Evolutionary conservation across 257 asterid genomes (phyloP).

Genomic region (Solanum tacnaense): DNA sequence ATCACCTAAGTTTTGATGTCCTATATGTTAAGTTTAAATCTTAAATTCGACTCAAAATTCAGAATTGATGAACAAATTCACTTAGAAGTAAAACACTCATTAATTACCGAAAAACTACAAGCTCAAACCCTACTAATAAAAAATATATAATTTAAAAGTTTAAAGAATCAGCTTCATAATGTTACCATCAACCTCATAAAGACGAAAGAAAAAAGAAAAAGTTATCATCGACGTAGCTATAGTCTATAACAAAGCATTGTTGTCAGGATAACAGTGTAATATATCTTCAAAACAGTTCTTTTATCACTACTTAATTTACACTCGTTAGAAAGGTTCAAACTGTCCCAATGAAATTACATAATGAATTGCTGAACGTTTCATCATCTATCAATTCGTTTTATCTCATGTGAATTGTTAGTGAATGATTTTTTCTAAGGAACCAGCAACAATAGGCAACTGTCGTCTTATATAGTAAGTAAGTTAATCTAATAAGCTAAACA

Average conservation of each 20-base stretch:
- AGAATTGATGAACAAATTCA: no score
- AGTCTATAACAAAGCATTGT: neutral
- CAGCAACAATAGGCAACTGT: neutral
- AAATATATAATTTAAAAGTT: neutral
- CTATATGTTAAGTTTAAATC: no score
- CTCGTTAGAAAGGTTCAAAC: neutral
- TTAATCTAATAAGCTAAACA: neutral
- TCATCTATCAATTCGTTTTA: neutral
- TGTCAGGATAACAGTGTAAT: neutral
- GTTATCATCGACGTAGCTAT: neutral
- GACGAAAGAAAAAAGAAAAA: neutral
- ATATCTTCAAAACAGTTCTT: neutral
- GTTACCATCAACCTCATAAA: neutral
- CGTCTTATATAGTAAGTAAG: neutral
- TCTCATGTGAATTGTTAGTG: neutral
- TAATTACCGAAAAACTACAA: neutral
- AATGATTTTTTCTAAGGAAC: neutral
- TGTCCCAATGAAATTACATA: neutral
- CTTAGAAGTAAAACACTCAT: neutral
- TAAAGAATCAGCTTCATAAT: neutral
- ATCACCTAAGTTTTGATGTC: neutral
- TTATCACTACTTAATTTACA: no score
- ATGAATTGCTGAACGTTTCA: neutral
- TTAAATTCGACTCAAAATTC: no score
- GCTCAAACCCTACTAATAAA: neutral